phyloP scores from a whole-genome alignment of 768 basidiomycete genomes.

The Rhizopogon rudus region DNA sequence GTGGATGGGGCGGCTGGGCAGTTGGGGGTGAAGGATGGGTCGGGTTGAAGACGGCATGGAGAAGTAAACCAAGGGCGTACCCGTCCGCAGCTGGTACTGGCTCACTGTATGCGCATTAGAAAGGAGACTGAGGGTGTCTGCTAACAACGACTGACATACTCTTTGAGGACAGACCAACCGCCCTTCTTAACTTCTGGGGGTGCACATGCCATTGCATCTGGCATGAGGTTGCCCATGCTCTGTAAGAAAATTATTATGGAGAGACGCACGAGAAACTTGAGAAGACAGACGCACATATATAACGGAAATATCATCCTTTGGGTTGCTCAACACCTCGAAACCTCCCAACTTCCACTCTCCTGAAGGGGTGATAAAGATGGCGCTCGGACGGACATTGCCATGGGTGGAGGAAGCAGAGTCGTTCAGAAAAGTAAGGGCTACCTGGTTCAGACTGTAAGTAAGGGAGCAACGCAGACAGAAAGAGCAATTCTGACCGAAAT shows the following conservation, averaged over 20 bases:
- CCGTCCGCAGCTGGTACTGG: conserved; percentile 70
- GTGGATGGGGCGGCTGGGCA: conserved; percentile 67
- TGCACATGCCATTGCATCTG: conserved; percentile 55
- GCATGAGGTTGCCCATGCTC: conserved; percentile 64
- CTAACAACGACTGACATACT: conserved; percentile 40
- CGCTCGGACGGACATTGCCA: conserved; percentile 67
- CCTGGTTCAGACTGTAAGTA: conserved; percentile 36
- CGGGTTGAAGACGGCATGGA: conserved; percentile 88
- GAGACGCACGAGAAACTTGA: neutral
- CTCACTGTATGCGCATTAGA: conserved; percentile 25
- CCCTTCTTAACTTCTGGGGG: conserved; percentile 86
- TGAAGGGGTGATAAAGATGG: conserved; percentile 86
- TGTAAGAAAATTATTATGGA: conserved; percentile 24
- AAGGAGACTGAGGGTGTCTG: neutral
- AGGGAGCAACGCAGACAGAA: conserved; percentile 23
- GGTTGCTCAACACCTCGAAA: conserved; percentile 84
- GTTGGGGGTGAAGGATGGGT: conserved; percentile 65
- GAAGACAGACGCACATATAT: conserved; percentile 60
- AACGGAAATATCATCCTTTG: conserved; percentile 72
- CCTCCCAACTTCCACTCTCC: conserved; percentile 98
- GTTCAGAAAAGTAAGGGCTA: conserved; percentile 88
- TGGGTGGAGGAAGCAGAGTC: conserved; percentile 79
- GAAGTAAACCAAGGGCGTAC: conserved; percentile 83
- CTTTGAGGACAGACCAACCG: conserved; percentile 81
- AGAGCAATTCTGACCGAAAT: conserved; percentile 53